Evolutionary conservation across 441 rosid genomes (phyloP).

Genomic region (Populus hybrid): DNA sequence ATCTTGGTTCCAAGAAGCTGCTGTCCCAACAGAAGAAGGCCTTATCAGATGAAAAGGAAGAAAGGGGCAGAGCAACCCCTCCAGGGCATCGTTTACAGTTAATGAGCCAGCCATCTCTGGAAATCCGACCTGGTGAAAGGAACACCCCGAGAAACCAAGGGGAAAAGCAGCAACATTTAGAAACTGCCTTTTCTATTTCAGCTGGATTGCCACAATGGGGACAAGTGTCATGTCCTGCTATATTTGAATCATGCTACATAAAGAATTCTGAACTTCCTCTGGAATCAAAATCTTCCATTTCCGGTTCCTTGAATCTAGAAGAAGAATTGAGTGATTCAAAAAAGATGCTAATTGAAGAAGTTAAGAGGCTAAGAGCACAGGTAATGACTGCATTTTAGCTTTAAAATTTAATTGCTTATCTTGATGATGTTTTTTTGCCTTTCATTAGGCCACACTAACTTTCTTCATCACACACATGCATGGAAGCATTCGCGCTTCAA

Average conservation of each 20-base stretch:
- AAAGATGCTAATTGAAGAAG: slow-evolving; percentile 52
- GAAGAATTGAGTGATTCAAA: slow-evolving; percentile 38
- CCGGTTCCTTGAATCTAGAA: slow-evolving; percentile 16
- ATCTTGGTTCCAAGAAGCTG: slow-evolving; percentile 17
- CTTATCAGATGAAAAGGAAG: slow-evolving; percentile 34
- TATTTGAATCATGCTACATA: slow-evolving; percentile 30
- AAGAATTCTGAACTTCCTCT: slow-evolving; percentile 2
- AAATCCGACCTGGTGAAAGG: slow-evolving; percentile 20
- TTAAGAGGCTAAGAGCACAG: slow-evolving; percentile 50
- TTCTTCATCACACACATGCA: no score
- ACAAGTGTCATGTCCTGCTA: slow-evolving; percentile 48
- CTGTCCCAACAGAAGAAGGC: slow-evolving; percentile 20
- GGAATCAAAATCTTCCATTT: slow-evolving; percentile 22
- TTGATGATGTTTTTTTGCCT: neutral
- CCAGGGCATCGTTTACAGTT: slow-evolving; percentile 21
- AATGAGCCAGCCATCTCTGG: slow-evolving; percentile 21
- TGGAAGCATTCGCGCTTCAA: no score
- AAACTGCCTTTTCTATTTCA: slow-evolving; percentile 24
- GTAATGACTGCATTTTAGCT: slow-evolving; percentile 25
- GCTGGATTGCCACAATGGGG: slow-evolving; percentile 59
- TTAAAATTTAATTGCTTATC: neutral
- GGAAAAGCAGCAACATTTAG: slow-evolving; percentile 27
- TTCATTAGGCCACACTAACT: no score
- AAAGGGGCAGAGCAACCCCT: slow-evolving; percentile 24
- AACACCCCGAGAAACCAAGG: slow-evolving; percentile 26